Evolutionary conservation across 352 stramenopile species (phyloP), one percentile per base, ranked within the genome.

Genomic region (Phytophthora litchii): DNA sequence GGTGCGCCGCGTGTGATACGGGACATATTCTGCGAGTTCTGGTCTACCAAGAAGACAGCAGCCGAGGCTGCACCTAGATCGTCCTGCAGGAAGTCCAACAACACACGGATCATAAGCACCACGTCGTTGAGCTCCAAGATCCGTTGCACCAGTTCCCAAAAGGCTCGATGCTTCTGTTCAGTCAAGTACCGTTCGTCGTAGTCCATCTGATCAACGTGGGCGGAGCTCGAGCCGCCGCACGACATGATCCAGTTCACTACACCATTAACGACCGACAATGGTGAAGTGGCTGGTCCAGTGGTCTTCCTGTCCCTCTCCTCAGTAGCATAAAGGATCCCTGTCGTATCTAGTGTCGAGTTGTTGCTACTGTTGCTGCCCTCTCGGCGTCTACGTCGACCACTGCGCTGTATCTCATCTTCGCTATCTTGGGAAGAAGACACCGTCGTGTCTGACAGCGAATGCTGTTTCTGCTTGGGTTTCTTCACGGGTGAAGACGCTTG

Each of bases 11-110:
- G 75, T 20, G 72, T 74, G 40, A 95, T 82, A 14, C 82, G 80
- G n/a, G 83, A 91, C 74, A 93, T 90, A 31, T 71, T 80, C 43
- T 88, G 81, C 6, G 79, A 80, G 56, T 78, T 89, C 54, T 84
- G 72, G 42, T 95, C 86, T 12, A 93, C 70, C 20, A 95, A 56
- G 53, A 92, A 93, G 25, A 93, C 74, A 4, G 80, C 82, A 12
- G 79, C 80, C 14, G 67, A 54, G 16, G 67, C 56, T 0, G 78
- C 78, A 8, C 76, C 78, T 25, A 90, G 58, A 53, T 88, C 71
- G 36, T 80, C 52, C 53, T 76, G 63, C 4, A 93, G 44, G 41
- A 91, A 91, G 40, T 91, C 78, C 17, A 91, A 65, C 19, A 93
- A 42, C 29, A 86, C 34, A 7, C 75, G 74, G 49, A 91, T 83